These are phyloP conservation scores for Exophiala spinifera DNA, from an alignment of 2,329 filamentous ascomycete genomes.

Conservation along the genomic window DNA sequence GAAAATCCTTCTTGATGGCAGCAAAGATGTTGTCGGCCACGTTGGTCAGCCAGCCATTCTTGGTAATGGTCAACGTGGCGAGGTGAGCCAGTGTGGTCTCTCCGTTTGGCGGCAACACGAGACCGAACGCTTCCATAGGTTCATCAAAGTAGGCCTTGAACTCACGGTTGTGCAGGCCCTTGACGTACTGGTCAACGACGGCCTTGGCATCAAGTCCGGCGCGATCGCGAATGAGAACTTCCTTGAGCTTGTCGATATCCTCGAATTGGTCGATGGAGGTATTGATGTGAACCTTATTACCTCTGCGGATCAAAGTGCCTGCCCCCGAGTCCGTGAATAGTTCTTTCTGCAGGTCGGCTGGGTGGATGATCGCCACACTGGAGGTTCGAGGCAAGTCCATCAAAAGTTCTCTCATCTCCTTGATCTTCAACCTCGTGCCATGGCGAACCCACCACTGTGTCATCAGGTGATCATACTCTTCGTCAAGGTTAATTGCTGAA, in stretches of 20 bases:
- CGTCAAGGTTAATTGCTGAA: slow-evolving; percentile 93
- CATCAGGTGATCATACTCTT: slow-evolving; percentile 93
- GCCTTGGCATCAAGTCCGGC: slow-evolving; percentile 77
- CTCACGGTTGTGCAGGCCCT: slow-evolving; percentile 69
- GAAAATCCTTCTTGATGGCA: slow-evolving; percentile 88
- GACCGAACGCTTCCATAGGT: slow-evolving; percentile 84
- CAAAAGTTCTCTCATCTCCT: slow-evolving; percentile 91
- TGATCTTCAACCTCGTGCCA: slow-evolving; percentile 93
- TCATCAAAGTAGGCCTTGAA: slow-evolving; percentile 97
- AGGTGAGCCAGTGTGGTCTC: slow-evolving; percentile 73
- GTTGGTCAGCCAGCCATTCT: slow-evolving; percentile 90
- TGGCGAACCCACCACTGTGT: slow-evolving; percentile 91
- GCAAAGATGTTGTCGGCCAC: slow-evolving; percentile 93
- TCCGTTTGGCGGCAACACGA: slow-evolving; percentile 70
- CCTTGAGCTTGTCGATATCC: slow-evolving; percentile 73
- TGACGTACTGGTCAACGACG: slow-evolving; percentile 82
- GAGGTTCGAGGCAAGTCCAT: slow-evolving; percentile 85
- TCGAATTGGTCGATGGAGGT: slow-evolving; percentile 70
- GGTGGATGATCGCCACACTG: slow-evolving; percentile 95
- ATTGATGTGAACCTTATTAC: slow-evolving; percentile 79
- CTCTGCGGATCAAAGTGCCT: slow-evolving; percentile 85
- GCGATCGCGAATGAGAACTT: slow-evolving; percentile 75
- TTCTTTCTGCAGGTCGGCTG: slow-evolving; percentile 92
- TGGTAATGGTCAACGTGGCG: slow-evolving; percentile 87
- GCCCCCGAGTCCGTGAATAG: slow-evolving; percentile 94